phyloP scores from a whole-genome alignment of 75 land plant species.

The Pinus albicaulis region DNA sequence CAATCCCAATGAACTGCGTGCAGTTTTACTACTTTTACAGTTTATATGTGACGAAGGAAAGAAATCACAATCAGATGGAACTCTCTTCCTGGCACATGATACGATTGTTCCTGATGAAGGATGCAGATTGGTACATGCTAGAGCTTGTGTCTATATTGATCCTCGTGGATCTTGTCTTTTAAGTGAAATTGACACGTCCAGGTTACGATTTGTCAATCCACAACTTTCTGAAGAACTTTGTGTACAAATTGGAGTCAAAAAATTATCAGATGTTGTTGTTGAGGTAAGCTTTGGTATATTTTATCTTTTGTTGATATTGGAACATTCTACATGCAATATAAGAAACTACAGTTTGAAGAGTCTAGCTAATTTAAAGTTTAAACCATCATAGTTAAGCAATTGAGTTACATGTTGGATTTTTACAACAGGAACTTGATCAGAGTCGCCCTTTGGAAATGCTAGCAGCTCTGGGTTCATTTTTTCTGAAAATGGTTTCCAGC shows the following conservation, averaged over 20 bases:
- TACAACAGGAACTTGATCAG: constrained; percentile 68
- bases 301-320: background rate
- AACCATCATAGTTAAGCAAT: background rate
- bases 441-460: constrained; percentile 39
- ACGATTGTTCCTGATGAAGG: constrained; percentile 89
- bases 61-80: constrained; percentile 18
- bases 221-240: constrained; percentile 60
- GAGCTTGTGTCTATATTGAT: constrained; percentile 91
- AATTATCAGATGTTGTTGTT: constrained; percentile 81
- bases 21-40: constrained; percentile 71
- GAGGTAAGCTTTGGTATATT: constrained; percentile 55
- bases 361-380: background rate
- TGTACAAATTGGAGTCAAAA: constrained; percentile 63
- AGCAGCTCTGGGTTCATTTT: constrained; percentile 49
- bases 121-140: constrained; percentile 83
- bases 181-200: constrained; percentile 69
- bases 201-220: constrained; percentile 85
- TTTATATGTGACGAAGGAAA: constrained; percentile 56
- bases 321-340: background rate
- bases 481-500: constrained; percentile 27
- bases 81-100: constrained; percentile 28
- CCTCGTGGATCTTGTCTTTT: constrained; percentile 61
- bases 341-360: background rate
- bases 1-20: constrained; percentile 97
- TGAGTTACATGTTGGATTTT: background rate